Base-by-base conservation (phyloP, 2,329 filamentous ascomycete genomes). In the Fusarium coicis region DNA sequence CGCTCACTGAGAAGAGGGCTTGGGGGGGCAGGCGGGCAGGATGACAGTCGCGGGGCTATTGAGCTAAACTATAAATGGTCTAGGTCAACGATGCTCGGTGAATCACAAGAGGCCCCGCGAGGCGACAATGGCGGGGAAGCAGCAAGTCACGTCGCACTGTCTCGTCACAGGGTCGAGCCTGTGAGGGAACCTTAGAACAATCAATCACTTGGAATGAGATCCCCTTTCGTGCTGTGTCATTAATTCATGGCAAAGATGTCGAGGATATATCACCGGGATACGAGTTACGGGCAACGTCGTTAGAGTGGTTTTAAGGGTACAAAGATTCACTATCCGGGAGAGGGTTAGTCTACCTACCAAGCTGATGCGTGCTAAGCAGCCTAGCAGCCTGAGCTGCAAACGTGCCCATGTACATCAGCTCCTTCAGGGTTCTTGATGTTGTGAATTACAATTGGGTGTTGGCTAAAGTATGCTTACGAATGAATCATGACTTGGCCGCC, bases 91-190 rank as follows among this genome's bases (percentile, higher is more conserved):
- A 49, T 36, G 47, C 36, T 60, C 42, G 70, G 72, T 78, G 74
- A 78, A 78, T 78, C 76, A 78, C 73, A 78, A 76, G 76, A 71
- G 69, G 69, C 57, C 60, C 72, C 73, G 65, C 74, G 65, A 77
- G 74, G 75, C 73, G 67, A 76, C 60, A 52, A 76, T 77, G 75
- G 75, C 72, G 75, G 75, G 75, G 75, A 71, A 66, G 54, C 36
- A 73, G 56, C 43, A 65, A 65, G 75, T 77, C 75, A 77, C 69
- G 75, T 77, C 72, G 73, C 72, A 76, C 66, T 70, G 63, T 75
- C 57, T 68, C 58, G 66, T 75, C 72, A 72, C 72, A 69, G 65
- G 75, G 55, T 50, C 73, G 52, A 64, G 47, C 46, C 74, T 49
- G 32, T 30, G 58, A 70, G 44, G 47, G 55, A 72, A 52, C 46